Evolutionary conservation across 345 rosid genomes (phyloP), one percentile per base, ranked within the genome.

Genomic region (Diplotaxis tenuifolia): DNA sequence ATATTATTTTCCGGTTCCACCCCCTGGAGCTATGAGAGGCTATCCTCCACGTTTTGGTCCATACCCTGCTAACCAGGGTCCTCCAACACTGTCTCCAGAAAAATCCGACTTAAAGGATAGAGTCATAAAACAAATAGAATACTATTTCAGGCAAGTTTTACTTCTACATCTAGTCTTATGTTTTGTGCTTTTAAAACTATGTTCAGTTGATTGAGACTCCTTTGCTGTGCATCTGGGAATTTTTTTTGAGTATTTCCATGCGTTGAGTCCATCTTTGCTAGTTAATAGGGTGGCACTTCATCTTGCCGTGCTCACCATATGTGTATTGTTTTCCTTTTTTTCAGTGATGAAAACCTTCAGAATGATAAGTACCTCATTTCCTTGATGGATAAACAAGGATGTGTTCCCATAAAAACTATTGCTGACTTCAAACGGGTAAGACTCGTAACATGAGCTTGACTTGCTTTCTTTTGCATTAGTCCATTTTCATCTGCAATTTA

Each of bases 361-460:
- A 78, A 65, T 23, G 99, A 96, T 53, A 77, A 70, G 65, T 92
- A 82, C 73, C 81, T 96, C 61, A 84, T 82, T 45, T 83, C 92
- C 71, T 81, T 87, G 84, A 90, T 96, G 99, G 99, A 96, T 81
- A 82, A 84, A 70, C 84, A 89, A 71, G 99, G 99, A 70, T 89
- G 97, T 97, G 99, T 89, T 82, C 84, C 91, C 16, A 79, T 84
- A 20, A 75, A 86, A 31, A 70, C 38, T n/a, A 81, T 96, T 77
- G 96, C 98, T 0, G 89, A 84, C 75, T 96, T 96, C 68, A 92
- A 90, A 72, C 86, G 98, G 93, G 99, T 95, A 85, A 62, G 75
- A 1, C 12, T 62, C 29, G 11, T 68, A 40, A 22, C 53, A 62
- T 9, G 15, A 67, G 42, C 50, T 29, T 62, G 59, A 31, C 66